Percentiles rank a stretch among this genome's conserved stretches.
Evolutionary conservation across 1,139 yeast genomes (phyloP).

Genomic region (Kodamaea suecica): DNA sequence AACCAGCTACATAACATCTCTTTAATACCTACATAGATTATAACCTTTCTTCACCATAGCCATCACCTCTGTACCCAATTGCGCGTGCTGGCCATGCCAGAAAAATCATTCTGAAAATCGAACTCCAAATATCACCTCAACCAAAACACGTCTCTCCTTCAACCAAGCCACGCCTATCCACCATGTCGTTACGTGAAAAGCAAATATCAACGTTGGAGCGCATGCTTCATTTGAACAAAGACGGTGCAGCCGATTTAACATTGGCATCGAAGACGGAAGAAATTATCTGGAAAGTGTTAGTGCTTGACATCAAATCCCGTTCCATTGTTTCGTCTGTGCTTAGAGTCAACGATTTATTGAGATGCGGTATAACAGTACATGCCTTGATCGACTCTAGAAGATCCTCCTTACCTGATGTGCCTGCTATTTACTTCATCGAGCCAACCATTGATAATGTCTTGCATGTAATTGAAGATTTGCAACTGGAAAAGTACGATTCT

Average conservation of each 20-base stretch:
- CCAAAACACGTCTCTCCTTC: too few species aligned
- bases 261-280: constrained; percentile 55
- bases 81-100: too few species aligned
- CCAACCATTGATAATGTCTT: constrained; percentile 79
- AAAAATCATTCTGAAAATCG: too few species aligned
- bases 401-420: constrained; percentile 85
- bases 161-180: too few species aligned
- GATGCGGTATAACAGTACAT: constrained; percentile 90
- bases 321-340: constrained; percentile 84
- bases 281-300: constrained; percentile 88
- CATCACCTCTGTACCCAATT: too few species aligned
- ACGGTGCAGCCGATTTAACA: constrained; percentile 51
- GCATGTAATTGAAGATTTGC: constrained; percentile 67
- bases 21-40: too few species aligned
- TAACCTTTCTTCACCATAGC: too few species aligned
- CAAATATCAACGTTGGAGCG: constrained; percentile 62
- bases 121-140: too few species aligned
- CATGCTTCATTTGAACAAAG: constrained; percentile 77
- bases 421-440: constrained; percentile 86
- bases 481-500: constrained; percentile 69
- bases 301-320: constrained; percentile 77
- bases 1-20: too few species aligned
- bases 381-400: constrained; percentile 66
- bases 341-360: constrained; percentile 83
- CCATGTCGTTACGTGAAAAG: constrained; percentile 22